Conservation (phyloP, 148 eudicot species). For the Oxyria digyna region DNA sequence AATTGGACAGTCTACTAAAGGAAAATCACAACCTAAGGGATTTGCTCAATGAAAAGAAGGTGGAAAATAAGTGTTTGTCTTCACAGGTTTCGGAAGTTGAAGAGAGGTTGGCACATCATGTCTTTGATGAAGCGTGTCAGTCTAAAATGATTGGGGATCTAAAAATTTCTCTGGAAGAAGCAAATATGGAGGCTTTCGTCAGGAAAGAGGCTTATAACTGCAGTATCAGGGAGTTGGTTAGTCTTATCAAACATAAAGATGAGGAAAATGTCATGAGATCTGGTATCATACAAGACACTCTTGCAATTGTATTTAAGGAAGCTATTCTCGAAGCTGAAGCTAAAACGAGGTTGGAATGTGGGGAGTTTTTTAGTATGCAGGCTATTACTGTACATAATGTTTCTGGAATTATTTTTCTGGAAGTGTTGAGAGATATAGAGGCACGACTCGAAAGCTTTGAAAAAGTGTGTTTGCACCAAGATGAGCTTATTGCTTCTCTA, state of each 20-base stretch:
- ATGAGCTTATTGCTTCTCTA: constrained; percentile 26
- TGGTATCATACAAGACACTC: constrained; percentile 22
- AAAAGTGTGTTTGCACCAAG: constrained; percentile 16
- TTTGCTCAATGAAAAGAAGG: constrained; percentile 26
- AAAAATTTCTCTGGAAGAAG: constrained; percentile 26
- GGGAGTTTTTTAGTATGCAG: constrained; percentile 30
- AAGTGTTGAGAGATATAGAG: constrained; percentile 25
- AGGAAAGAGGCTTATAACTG: constrained; percentile 40
- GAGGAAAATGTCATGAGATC: constrained; percentile 33
- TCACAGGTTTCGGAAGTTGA: constrained; percentile 42
- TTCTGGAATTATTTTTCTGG: constrained; percentile 25
- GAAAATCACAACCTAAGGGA: constrained; percentile 52
- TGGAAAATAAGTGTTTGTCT: constrained; percentile 29
- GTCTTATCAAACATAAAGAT: constrained; percentile 9
- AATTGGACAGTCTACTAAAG: constrained; percentile 31
- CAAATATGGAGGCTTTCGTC: constrained; percentile 28
- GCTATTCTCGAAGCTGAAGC: constrained; percentile 23
- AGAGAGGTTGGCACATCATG: constrained; percentile 25
- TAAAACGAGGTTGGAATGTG: constrained; percentile 20
- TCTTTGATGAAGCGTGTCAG: constrained; percentile 33
- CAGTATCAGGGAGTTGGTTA: constrained; percentile 33
- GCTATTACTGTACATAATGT: constrained; percentile 29
- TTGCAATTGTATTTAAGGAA: constrained; percentile 24
- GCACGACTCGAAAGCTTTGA: constrained; percentile 24
- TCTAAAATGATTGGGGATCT: constrained; percentile 24